Base-by-base conservation (phyloP, 2,329 filamentous ascomycete genomes). In the Amauroascus niger region DNA sequence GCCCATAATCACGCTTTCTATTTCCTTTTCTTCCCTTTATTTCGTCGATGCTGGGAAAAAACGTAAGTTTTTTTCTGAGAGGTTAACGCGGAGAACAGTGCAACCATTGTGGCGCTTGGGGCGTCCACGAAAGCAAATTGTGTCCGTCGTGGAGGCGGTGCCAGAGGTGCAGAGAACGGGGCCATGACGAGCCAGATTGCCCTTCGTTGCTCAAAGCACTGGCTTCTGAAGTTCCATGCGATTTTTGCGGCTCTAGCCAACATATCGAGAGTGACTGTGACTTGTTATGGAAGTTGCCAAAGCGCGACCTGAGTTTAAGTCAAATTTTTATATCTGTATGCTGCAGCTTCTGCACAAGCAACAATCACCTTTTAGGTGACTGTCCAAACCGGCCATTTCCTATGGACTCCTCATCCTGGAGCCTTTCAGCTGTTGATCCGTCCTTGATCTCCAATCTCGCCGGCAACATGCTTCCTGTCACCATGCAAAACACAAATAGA, bases 221-320 rank as follows among this genome's bases (percentile, higher is more conserved):
- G 53, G 74, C 74, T 24, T 53, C 59, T n/a, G 69, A 72, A 20
- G 69, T 77, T 45, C 74, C 76, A 2, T 88, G 85, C 64, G 78
- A 79, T 9, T 71, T 81, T 32, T 88, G 85, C 65, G 70, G 70
- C 37, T 75, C 75, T 6, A 58, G 62, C 2, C 71, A 76, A 7
- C 85, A 88, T 60, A 60, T 75, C 7, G 84, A 87, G 62, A 64
- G 71, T 11, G 68, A 76, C 1, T 88, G 85, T 64, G 75, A 78
- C 51, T 70, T 75, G 46, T 69, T 83, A 22, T 87, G 82, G 82
- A 69, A 71, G 54, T 61, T 69, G 11, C 68, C 68, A 8, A 61
- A 52, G 22, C 59, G 58, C 33, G 61, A 62, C 24, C 54, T 58
- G 6, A 54, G 62, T 7, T 52, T 61, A 5, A 62, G 64, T 5